Base-by-base conservation (phyloP, 2,329 filamentous ascomycete genomes). In the Trichoderma hamatum region DNA sequence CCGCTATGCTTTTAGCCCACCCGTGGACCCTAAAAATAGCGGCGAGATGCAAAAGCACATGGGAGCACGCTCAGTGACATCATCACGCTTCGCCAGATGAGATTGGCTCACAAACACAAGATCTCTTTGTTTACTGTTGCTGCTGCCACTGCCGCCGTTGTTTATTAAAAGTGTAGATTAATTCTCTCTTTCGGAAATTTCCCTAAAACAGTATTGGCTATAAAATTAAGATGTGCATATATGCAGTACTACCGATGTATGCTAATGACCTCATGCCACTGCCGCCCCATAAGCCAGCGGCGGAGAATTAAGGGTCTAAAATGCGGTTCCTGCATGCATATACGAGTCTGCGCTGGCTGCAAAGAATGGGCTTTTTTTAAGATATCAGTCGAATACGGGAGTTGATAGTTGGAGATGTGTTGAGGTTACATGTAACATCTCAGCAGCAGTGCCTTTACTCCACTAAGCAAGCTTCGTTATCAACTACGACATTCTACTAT, bases 261-360 rank as follows among this genome's bases (percentile, higher is more conserved):
- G 19, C 39, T 43, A 43, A 43, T 43, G 39, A 39, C 34, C 9
- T 10, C 13, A 46, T 24, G 60, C 32, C 28, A 26, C 43, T 39
- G 46, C 49, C 26, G 52, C 46, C 46, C 19, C 46, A 21, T 49
- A 21, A 54, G 61, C 61, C 61, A 24, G 61, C 61, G 52, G 61
- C 61, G 46, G 61, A 64, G 61, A 54, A 64, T 54, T 49, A 62
- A 32, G 30, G 30, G 21, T 54, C 30, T 49, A 64, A 52, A 39
- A 32, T 39, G 61, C 46, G 30, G 61, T 64, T 64, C 61, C 61
- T 64, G 61, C 61, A 64, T 64, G 61, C 61, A 63, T 16, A 39
- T 39, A 63, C 60, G 58, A 61, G 39, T 61, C 39, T 30, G 39
- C 39, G 58, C 19, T 39, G 46, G 30, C 60, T 36, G 60, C 51